Evolutionary conservation across 169 alveolate genomes (phyloP).

Genomic region (Eimeria necatrix): DNA sequence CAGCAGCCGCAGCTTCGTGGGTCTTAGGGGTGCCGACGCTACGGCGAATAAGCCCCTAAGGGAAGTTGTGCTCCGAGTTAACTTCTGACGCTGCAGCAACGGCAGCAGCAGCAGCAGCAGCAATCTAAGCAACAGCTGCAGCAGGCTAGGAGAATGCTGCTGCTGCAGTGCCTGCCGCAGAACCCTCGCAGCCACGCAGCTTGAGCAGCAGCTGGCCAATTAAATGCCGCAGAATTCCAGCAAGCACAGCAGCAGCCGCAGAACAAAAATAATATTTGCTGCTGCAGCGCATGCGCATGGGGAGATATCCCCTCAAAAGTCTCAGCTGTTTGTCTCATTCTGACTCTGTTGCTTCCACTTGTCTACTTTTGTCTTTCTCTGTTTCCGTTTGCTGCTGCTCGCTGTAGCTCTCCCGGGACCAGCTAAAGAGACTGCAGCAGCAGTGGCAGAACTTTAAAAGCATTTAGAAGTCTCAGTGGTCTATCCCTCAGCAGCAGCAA

Average conservation of each 20-base stretch:
- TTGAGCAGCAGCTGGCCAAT: no score
- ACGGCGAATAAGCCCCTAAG: neutral
- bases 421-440: neutral
- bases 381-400: neutral
- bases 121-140: neutral
- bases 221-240: neutral
- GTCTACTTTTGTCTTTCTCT: neutral
- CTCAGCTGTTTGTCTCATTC: neutral
- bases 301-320: no score
- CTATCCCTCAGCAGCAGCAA: neutral
- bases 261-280: neutral
- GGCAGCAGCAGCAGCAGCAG: conserved; percentile 20
- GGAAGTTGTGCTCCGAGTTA: neutral
- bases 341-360: neutral
- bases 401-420: neutral
- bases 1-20: neutral
- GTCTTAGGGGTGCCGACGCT: conserved; percentile 6
- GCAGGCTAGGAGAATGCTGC: neutral
- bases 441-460: neutral
- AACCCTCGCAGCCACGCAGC: no score
- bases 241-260: neutral
- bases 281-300: neutral
- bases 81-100: conserved; percentile 6
- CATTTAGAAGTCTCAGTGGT: neutral
- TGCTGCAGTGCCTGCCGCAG: neutral